phyloP scores from a whole-genome alignment of 805 yeast species.

The Nakazawaea ernobii region DNA sequence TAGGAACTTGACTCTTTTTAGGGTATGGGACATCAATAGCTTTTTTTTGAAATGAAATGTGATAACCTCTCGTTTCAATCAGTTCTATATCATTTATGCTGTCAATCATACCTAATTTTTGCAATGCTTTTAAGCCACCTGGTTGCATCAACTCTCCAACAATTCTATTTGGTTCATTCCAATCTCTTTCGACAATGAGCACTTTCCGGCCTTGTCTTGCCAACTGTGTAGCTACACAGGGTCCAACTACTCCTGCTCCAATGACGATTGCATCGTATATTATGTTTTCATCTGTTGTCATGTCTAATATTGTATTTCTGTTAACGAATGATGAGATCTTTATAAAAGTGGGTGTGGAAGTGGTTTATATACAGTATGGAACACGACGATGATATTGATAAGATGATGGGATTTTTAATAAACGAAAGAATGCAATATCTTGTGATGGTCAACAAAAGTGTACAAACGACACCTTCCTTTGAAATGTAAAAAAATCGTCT shows the following conservation, averaged over 20 bases:
- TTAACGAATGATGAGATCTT: neutral
- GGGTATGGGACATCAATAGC: constrained; percentile 67
- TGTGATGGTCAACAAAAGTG: neutral
- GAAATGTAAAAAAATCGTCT: neutral
- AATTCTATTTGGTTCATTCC: constrained; percentile 90
- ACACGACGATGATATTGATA: neutral
- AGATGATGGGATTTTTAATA: neutral
- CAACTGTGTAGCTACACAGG: constrained; percentile 82
- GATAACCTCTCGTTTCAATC: constrained; percentile 71
- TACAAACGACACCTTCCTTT: no score
- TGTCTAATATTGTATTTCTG: neutral
- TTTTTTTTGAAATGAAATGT: constrained; percentile 60
- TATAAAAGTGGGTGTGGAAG: no score
- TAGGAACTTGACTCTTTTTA: constrained; percentile 49
- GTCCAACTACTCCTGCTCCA: constrained; percentile 99
- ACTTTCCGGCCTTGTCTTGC: constrained; percentile 90
- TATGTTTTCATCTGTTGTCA: neutral
- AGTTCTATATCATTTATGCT: constrained; percentile 77
- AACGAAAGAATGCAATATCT: no score
- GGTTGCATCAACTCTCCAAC: constrained; percentile 98
- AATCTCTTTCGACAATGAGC: constrained; percentile 76
- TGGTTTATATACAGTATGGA: no score
- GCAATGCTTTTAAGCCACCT: constrained; percentile 83
- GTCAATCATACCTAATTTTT: constrained; percentile 75
- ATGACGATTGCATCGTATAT: constrained; percentile 77